Conservation (phyloP, 1,284 basidiomycete genomes). For the Cutaneotrichosporon spelunceum region DNA sequence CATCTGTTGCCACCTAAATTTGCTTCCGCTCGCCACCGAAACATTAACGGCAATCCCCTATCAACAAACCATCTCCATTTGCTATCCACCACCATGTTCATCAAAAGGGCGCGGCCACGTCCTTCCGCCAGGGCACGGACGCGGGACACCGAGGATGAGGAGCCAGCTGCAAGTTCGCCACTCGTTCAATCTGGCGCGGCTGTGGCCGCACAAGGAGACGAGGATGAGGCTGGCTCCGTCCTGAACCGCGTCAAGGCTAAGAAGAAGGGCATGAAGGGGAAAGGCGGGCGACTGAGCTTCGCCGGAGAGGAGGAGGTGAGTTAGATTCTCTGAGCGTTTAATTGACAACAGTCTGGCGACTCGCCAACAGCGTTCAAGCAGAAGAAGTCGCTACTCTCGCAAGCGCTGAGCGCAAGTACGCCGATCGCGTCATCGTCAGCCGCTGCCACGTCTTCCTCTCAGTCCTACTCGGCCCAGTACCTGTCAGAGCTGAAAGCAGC, state of each 20-base stretch:
- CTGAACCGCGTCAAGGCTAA: slow-evolving; percentile 46
- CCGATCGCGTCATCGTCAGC: slow-evolving; percentile 19
- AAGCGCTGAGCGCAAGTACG: slow-evolving; percentile 36
- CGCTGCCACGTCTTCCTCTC: slow-evolving; percentile 51
- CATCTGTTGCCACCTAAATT: neutral
- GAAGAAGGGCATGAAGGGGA: slow-evolving; percentile 31
- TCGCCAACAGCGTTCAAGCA: slow-evolving; percentile 43
- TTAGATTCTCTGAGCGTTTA: neutral
- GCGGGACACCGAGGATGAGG: slow-evolving; percentile 35
- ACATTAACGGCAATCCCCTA: neutral
- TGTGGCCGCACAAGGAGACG: slow-evolving; percentile 22
- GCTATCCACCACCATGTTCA: slow-evolving; percentile 37
- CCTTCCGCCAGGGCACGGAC: slow-evolving; percentile 34
- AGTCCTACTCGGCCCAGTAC: slow-evolving; percentile 68
- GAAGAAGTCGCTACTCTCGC: slow-evolving; percentile 49
- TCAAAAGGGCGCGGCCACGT: slow-evolving; percentile 45
- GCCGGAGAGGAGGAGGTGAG: slow-evolving; percentile 63
- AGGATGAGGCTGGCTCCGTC: slow-evolving; percentile 35
- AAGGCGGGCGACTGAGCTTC: slow-evolving; percentile 64
- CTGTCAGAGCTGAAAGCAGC: slow-evolving; percentile 74
- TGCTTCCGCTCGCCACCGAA: slow-evolving; percentile 17
- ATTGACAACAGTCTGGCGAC: slow-evolving; percentile 22
- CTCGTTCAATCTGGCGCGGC: slow-evolving; percentile 31
- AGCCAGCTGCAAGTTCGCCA: slow-evolving; percentile 29
- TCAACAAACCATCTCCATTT: neutral